Base-by-base conservation (phyloP, 148 eudicot genomes). In the Chenopodium suecicum region DNA sequence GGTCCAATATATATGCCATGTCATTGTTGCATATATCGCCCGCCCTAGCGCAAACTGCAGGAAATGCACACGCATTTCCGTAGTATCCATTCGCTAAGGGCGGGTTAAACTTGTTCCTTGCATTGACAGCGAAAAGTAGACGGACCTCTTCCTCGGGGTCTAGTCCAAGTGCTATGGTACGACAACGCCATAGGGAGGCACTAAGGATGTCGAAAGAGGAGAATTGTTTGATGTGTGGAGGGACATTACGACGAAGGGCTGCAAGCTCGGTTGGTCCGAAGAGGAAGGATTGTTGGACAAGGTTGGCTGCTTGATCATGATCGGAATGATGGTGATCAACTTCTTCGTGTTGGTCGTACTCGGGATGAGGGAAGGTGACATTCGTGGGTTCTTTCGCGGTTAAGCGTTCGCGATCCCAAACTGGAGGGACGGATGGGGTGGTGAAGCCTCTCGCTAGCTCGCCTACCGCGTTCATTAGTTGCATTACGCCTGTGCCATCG, bases 61-160 rank as follows among this genome's bases (percentile, higher is more conserved):
- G 83, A 48, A 86, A 86, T 2, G 88, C 88, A 37, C 85, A 86
- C 0, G 85, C 85, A 48, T 83, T 86, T 32, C 88, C 88, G 14
- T 86, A 83, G 68, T 79, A 86, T 29, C 84, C 84, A 0, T 25
- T 31, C 1, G 76, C 70, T 3, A 82, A 76, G 1, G 84, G 76
- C 2, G 84, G 84, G 29, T 70, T 31, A 32, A 77, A 71, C 76
- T 82, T 82, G 25, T 17, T 23, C 54, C 84, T 58, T 1, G 76
- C 84, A n/a, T 82, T 82, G 1, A 82, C 80, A 9, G 80, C 84
- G 16, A 82, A 82, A 0, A 54, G 27, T 27, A 82, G 60, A 27
- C 80, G 70, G 0, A 82, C 83, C 52, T 82, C 83, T 1, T 85
- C 85, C 47, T 70, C 17, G 1, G 78, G 75, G 60, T 79, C 32